Conservation (phyloP, 148 eudicot species). For the Rhododendron vialii region DNA sequence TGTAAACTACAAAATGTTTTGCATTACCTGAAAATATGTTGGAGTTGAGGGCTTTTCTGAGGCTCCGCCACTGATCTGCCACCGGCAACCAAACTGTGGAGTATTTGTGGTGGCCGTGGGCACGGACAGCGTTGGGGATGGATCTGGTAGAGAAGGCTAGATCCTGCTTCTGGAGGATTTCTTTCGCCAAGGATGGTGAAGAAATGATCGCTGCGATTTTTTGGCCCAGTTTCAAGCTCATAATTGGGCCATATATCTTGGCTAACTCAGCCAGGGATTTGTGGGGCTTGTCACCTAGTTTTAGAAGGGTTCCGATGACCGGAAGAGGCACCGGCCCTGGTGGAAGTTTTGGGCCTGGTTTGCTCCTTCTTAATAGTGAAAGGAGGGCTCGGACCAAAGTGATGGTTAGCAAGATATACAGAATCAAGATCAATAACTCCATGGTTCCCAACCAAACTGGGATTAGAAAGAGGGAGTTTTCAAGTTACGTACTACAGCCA, state of each 20-base stretch:
- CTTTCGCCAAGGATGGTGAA: constrained; percentile 9
- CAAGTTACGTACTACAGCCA: too few relatives aligned
- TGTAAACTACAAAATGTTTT: background rate
- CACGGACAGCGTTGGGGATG: background rate
- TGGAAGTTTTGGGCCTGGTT: background rate
- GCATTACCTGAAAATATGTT: background rate
- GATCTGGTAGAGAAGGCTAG: background rate
- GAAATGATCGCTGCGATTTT: constrained; percentile 5
- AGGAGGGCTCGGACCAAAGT: background rate
- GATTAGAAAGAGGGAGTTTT: too few relatives aligned
- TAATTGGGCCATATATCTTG: constrained; percentile 14
- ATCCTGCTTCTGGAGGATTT: background rate
- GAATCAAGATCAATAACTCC: background rate
- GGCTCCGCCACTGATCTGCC: background rate
- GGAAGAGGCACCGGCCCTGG: constrained; percentile 16
- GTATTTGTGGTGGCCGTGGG: background rate
- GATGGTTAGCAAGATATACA: background rate
- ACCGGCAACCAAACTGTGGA: background rate
- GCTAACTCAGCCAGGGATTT: constrained; percentile 18
- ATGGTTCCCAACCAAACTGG: background rate
- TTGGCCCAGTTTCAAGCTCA: constrained; percentile 14
- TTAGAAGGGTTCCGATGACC: constrained; percentile 14
- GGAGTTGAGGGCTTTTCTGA: background rate
- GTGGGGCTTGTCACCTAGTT: constrained; percentile 21
- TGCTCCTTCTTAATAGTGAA: background rate